Base-by-base conservation (phyloP, 2,329 filamentous ascomycete species). In the Periglandula ipomoeae region DNA sequence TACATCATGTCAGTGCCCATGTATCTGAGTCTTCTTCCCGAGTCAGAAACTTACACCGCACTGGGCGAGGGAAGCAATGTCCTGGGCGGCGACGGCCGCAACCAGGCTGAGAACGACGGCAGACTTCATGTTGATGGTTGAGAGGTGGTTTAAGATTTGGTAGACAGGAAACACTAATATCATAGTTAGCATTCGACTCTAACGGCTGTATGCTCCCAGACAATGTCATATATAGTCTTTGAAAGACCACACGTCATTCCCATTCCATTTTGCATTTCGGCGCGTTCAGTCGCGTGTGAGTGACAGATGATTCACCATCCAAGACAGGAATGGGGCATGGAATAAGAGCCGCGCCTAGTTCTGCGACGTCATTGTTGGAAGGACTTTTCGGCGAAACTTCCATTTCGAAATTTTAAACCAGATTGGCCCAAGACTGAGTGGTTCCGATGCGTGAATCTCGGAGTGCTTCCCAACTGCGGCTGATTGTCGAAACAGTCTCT, bases 1-100 rank as follows among this genome's bases (percentile, higher is more conserved):
- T 80, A n/a, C n/a, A 50, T 26, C 44, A 15, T n/a, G n/a, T n/a
- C n/a, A n/a, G n/a, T n/a, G n/a, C n/a, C n/a, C n/a, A n/a, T n/a
- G n/a, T n/a, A n/a, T n/a, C n/a, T n/a, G n/a, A n/a, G n/a, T n/a
- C n/a, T n/a, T n/a, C n/a, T n/a, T 9, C 15, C 20, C 7, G 39
- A 3, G 30, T 15, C 4, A 37, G 32, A 24, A 6, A 70, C 76
- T 70, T 74, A 81, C 78, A 63, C 70, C 76, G 57, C 78, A 81
- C 17, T 59, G 50, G 30, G 75, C 69, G 45, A 79, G 71, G 48
- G 64, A 61, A 50, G 61, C 47, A 42, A 65, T 46, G 52, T 66
- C 59, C 59, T 76, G 73, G 37, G 69, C 72, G 17, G 63, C 63
- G 52, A 59, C 67, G 37, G 68, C 58, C 43, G 68, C 64, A 53